These are phyloP conservation scores for Malassezia restricta DNA, from an alignment of 1,284 basidiomycete genomes.

Conservation along the genomic window DNA sequence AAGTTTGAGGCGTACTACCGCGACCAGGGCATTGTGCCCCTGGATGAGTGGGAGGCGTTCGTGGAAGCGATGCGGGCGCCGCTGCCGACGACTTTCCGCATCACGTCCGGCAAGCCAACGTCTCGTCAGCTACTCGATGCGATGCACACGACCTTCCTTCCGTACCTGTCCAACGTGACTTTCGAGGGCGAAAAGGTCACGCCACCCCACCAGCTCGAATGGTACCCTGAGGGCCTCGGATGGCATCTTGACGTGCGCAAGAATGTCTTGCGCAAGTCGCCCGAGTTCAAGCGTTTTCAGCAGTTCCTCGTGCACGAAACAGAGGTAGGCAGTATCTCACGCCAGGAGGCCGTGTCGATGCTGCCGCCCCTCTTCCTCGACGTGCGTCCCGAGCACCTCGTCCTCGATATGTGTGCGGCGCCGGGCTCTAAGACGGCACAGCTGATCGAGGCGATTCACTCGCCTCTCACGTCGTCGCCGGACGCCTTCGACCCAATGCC, in stretches of 20 bases:
- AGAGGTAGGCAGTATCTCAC: slow-evolving; percentile 88
- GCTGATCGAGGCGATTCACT: slow-evolving; percentile 73
- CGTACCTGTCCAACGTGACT: slow-evolving; percentile 60
- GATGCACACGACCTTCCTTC: slow-evolving; percentile 55
- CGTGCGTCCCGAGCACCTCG: slow-evolving; percentile 54
- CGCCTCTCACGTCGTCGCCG: slow-evolving; percentile 30
- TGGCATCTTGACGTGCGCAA: slow-evolving; percentile 94
- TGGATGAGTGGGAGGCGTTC: slow-evolving; percentile 64
- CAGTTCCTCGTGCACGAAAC: slow-evolving; percentile 95
- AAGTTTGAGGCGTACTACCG: slow-evolving; percentile 39
- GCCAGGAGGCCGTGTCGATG: slow-evolving; percentile 98
- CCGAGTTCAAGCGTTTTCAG: slow-evolving; percentile 93
- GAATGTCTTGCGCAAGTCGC: slow-evolving; percentile 71
- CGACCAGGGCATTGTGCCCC: slow-evolving; percentile 36
- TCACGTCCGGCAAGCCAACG: slow-evolving; percentile 52
- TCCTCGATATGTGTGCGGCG: slow-evolving; percentile 95
- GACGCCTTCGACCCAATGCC: slow-evolving; percentile 40
- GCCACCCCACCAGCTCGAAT: slow-evolving; percentile 72
- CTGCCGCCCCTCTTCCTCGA: slow-evolving; percentile 87
- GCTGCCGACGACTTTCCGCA: slow-evolving; percentile 85
- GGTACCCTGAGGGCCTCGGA: slow-evolving; percentile 85
- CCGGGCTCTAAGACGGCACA: slow-evolving; percentile 96
- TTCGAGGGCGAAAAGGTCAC: slow-evolving; percentile 59
- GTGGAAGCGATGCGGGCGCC: slow-evolving; percentile 59
- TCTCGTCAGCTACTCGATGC: slow-evolving; percentile 34